Percentiles rank a stretch among this genome's conserved stretches.
These are phyloP conservation scores for Byssochlamys sp. DNA, from an alignment of 2,329 filamentous ascomycete genomes.

Conservation along the genomic window DNA sequence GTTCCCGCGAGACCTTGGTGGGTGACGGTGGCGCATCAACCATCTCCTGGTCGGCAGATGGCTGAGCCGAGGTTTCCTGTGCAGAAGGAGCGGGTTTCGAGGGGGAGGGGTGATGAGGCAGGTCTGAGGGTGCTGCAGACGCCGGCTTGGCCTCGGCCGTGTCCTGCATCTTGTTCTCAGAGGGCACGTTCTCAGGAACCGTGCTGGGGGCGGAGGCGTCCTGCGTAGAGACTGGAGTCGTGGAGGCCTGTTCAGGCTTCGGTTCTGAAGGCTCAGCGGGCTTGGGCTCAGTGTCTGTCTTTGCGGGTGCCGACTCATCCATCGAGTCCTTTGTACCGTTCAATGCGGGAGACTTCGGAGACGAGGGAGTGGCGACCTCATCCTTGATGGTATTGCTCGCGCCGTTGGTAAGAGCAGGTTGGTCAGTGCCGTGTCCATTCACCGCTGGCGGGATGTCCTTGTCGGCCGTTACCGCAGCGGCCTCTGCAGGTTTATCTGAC, in stretches of 20 bases:
- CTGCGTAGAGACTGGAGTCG: not conserved
- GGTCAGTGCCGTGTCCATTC: constrained; percentile 21
- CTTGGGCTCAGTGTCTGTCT: not conserved
- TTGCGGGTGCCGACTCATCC: not conserved
- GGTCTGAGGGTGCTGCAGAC: constrained; percentile 16
- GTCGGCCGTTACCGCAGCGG: constrained; percentile 3
- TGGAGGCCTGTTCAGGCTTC: not conserved
- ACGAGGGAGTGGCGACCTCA: constrained; percentile 14
- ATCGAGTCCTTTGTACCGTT: constrained; percentile 1
- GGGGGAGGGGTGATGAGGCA: constrained; percentile 26
- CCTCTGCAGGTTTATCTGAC: constrained; percentile 5
- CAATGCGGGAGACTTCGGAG: constrained; percentile 20
- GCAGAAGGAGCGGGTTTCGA: constrained; percentile 9
- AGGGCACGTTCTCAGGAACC: not conserved
- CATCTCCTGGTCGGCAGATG: constrained; percentile 42
- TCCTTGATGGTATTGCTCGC: constrained; percentile 4
- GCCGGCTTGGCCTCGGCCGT: constrained; percentile 4
- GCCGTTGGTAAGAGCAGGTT: constrained; percentile 20
- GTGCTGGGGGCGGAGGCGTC: not conserved
- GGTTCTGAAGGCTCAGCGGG: not conserved
- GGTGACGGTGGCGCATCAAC: constrained; percentile 43
- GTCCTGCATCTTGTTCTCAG: constrained; percentile 1
- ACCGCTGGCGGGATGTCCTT: constrained; percentile 8
- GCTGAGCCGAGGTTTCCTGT: constrained; percentile 12
- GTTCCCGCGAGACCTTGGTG: constrained; percentile 59